Base-by-base conservation (phyloP, 2,329 filamentous ascomycete species). In the Neofusicoccum laricinum region DNA sequence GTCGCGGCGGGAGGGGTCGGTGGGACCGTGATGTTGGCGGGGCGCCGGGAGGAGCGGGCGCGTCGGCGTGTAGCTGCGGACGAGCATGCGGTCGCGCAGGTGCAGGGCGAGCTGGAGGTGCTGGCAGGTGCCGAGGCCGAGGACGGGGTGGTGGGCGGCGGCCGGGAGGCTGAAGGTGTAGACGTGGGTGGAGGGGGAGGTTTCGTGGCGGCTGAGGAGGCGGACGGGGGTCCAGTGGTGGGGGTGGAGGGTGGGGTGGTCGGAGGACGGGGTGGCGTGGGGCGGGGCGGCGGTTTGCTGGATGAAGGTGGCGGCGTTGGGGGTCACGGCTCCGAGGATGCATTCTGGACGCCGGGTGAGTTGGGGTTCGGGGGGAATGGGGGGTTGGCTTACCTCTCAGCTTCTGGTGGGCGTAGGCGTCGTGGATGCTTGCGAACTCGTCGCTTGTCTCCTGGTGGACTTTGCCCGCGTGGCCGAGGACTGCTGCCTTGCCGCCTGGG, bases 81-180 rank as follows among this genome's bases (percentile, higher is more conserved):
- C 76, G 11, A 85, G 74, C 75, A 85, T 81, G 58, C 78, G 76
- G 67, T 85, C 82, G 46, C 75, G 69, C 65, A 85, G 75, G 65
- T 86, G 82, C 68, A 85, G 84, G 2, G 83, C 84, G 8, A 85
- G 66, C 62, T 84, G 78, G 21, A 86, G 71, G 67, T 86, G 83
- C 68, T 86, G 81, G 61, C 83, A 82, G 0, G 81, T 85, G 15
- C 76, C 77, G 0, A 85, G 71, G 0, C 82, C 82, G 0, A 85
- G 76, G 6, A 77, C 72, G n/a, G 76, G 72, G 38, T 75, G 73
- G 19, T 68, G n/a, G n/a, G n/a, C n/a, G n/a, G n/a, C 70, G 0
- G 75, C 69, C 0, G 80, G 80, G 1, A 84, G 75, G 38, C 73
- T 63, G 69, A 85, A 84, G 3, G 78, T 83, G 71, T 84, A 84